phyloP scores from a whole-genome alignment of 352 stramenopile species.

The Hyphochytrium catenoides region DNA sequence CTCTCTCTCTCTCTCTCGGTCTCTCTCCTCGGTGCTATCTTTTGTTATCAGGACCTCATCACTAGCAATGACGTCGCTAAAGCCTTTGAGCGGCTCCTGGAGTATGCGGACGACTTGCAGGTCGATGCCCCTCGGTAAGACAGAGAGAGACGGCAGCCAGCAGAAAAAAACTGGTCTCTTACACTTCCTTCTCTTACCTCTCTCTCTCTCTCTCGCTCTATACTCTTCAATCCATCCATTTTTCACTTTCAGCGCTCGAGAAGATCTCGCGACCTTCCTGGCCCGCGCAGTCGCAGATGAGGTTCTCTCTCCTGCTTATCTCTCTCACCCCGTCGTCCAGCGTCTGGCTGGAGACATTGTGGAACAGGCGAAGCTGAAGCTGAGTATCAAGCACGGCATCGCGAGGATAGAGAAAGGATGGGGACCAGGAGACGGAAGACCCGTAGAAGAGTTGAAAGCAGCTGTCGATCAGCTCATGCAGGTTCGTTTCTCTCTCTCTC shows the following conservation, averaged over 20 bases:
- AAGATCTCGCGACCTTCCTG: constrained; percentile 86
- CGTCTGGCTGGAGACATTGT: constrained; percentile 81
- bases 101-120: constrained; percentile 82
- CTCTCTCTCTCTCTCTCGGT: too few species aligned
- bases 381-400: constrained; percentile 87
- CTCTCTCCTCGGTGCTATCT: constrained; percentile 10
- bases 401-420: constrained; percentile 88
- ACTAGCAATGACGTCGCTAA: constrained; percentile 44
- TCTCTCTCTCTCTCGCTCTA: background rate
- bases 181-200: background rate
- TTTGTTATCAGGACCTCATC: constrained; percentile 26
- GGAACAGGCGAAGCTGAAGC: constrained; percentile 79
- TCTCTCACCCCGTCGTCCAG: constrained; percentile 84
- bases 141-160: too few species aligned
- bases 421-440: constrained; percentile 77
- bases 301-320: constrained; percentile 88
- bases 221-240: background rate
- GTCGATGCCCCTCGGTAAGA: constrained; percentile 75
- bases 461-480: constrained; percentile 85
- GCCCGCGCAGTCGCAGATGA: constrained; percentile 94
- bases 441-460: constrained; percentile 72
- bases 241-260: constrained; percentile 22
- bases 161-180: background rate
- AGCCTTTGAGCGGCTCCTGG: constrained; percentile 87
- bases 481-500: constrained; percentile 38